Percentiles rank a stretch among this genome's conserved stretches.
Evolutionary conservation across 768 basidiomycete species (phyloP).

Genomic region (Favolaschia claudopus): DNA sequence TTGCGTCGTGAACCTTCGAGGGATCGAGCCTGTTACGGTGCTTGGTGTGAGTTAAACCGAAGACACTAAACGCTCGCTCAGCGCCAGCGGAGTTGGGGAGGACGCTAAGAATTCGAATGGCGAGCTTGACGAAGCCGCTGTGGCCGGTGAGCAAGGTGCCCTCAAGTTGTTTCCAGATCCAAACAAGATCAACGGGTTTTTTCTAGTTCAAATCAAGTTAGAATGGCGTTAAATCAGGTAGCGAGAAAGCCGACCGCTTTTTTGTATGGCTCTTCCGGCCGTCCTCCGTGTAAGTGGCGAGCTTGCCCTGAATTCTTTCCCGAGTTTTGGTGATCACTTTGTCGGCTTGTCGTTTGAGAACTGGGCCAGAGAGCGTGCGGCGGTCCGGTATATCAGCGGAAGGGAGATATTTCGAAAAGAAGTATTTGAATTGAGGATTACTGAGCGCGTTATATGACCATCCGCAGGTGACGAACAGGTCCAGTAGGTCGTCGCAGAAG

Average conservation of each 20-base stretch:
- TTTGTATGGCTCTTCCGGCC: neutral
- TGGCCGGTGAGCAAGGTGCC: neutral
- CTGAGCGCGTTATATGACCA: too few species aligned
- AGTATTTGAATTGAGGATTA: too few species aligned
- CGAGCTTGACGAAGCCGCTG: too few species aligned
- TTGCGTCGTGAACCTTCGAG: neutral
- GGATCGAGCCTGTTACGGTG: slow-evolving; percentile 1
- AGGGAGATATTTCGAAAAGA: too few species aligned
- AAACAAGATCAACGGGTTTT: neutral
- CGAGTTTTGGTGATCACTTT: neutral
- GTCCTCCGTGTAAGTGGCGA: neutral
- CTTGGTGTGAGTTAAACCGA: too few species aligned
- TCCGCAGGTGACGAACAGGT: too few species aligned
- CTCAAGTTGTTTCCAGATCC: neutral
- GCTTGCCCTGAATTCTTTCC: neutral
- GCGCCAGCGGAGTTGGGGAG: slow-evolving; percentile 5
- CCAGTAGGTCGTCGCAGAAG: too few species aligned
- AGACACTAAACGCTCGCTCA: slow-evolving; percentile 7
- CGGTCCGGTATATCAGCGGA: too few species aligned
- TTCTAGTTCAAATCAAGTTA: neutral
- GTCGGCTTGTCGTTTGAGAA: neutral
- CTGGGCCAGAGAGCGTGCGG: neutral
- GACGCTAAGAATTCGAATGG: slow-evolving; percentile 1
- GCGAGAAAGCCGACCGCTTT: too few species aligned
- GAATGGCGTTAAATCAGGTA: too few species aligned